Conservation (phyloP, 495 filamentous ascomycete genomes). For the Penicillium soppii region DNA sequence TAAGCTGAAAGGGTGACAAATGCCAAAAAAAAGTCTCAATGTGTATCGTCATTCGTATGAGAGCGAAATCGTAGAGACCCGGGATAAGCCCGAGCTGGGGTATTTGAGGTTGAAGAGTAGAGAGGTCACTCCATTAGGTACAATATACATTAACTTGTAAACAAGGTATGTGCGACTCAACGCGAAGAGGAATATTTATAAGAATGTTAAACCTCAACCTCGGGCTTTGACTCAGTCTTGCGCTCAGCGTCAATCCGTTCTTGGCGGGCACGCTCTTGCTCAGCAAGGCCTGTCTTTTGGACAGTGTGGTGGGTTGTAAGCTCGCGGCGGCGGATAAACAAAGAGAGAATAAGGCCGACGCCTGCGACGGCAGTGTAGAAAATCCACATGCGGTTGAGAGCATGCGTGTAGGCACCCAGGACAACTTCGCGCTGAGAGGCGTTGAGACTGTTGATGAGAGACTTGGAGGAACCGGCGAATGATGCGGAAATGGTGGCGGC, state of each 20-base stretch:
- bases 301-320: constrained; percentile 61
- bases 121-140: background rate
- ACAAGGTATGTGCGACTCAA: background rate
- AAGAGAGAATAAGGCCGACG: constrained; percentile 52
- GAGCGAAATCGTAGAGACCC: too few species aligned
- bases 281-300: constrained; percentile 61
- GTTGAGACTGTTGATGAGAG: constrained; percentile 51
- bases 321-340: constrained; percentile 53
- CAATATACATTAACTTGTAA: background rate
- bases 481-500: constrained; percentile 36
- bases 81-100: too few species aligned
- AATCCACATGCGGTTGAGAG: constrained; percentile 68
- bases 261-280: constrained; percentile 43
- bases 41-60: too few species aligned
- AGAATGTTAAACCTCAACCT: constrained; percentile 25
- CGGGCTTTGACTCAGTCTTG: constrained; percentile 19
- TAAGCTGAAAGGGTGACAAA: too few species aligned
- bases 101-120: too few species aligned
- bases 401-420: constrained; percentile 52
- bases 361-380: constrained; percentile 56
- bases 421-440: constrained; percentile 48
- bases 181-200: background rate
- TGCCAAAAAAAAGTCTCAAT: too few species aligned
- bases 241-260: constrained; percentile 35
- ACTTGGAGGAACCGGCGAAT: constrained; percentile 59